phyloP scores from a whole-genome alignment of 805 yeast species.

The Ogataea zsoltii region DNA sequence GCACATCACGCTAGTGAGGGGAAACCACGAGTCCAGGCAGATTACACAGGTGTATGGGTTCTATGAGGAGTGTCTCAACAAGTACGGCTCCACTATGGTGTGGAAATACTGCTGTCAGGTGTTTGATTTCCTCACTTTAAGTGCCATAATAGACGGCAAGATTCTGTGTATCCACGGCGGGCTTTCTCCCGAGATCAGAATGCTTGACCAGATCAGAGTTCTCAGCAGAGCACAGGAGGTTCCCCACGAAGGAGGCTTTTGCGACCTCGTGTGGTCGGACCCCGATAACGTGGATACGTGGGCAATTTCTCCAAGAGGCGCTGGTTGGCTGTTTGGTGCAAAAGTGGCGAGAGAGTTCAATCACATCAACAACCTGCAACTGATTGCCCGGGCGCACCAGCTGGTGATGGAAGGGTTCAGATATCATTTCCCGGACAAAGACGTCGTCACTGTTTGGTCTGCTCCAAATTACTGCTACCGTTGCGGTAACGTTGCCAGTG shows the following conservation, averaged over 20 bases:
- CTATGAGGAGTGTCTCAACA: slow-evolving; percentile 91
- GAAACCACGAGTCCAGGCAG: slow-evolving; percentile 97
- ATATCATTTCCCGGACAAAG: slow-evolving; percentile 93
- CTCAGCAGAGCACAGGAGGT: slow-evolving; percentile 95
- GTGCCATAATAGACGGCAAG: slow-evolving; percentile 94
- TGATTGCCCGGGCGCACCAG: slow-evolving; percentile 97
- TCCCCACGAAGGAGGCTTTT: slow-evolving; percentile 98
- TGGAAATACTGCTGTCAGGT: slow-evolving; percentile 98
- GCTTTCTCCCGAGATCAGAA: slow-evolving; percentile 92
- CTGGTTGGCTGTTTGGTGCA: slow-evolving; percentile 96
- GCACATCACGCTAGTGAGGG: slow-evolving; percentile 88
- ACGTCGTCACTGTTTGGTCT: slow-evolving; percentile 97
- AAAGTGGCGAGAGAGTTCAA: slow-evolving; percentile 94
- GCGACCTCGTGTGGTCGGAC: slow-evolving; percentile 96
- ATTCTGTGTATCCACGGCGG: slow-evolving; percentile 98
- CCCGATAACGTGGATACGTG: slow-evolving; percentile 97
- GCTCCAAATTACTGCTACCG: slow-evolving; percentile 97
- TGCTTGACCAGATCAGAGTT: slow-evolving; percentile 95
- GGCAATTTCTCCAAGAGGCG: slow-evolving; percentile 98
- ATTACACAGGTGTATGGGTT: slow-evolving; percentile 99
- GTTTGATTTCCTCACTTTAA: slow-evolving; percentile 88
- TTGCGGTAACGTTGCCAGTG: slow-evolving; percentile 98
- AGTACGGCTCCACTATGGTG: slow-evolving; percentile 91
- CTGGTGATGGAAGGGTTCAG: slow-evolving; percentile 98
- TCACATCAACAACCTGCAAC: slow-evolving; percentile 83